Base-by-base conservation (phyloP, 2,329 filamentous ascomycete genomes). In the Alternaria longipes region DNA sequence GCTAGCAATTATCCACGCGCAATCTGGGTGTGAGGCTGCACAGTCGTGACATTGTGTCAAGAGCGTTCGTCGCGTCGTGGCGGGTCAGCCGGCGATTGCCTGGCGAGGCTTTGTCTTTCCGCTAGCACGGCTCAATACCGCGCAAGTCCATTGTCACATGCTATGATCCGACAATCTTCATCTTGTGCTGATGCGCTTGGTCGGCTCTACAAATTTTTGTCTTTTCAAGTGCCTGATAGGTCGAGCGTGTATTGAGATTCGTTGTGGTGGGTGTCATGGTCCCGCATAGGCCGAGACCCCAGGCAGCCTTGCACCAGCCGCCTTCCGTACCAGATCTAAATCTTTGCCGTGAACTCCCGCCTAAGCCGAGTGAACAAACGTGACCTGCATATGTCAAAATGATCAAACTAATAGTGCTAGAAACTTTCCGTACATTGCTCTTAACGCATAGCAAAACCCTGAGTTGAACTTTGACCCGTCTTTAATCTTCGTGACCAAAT, bases 331-430 rank as follows among this genome's bases (percentile, higher is more conserved):
- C 30, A 20, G 30, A 36, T 32, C 30, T 38, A n/a, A 9, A 24
- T 20, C 28, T 54, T 63, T 62, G 59, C 65, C 67, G 67, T 57
- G 30, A 55, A 54, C 30, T 58, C 50, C 64, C 64, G 64, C 61
- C 46, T 68, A 63, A 68, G 63, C 67, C 67, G 67, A 68, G 54
- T 58, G 46, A 50, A 14, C 9, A 51, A 63, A 64, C 41, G 50
- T 59, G 45, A 61, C 8, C 20, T 34, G 34, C 30, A 41, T 30
- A 24, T 36, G 34, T 38, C 20, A 14, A 22, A 11, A 38, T 24
- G 14, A 8, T 18, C 20, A 4, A 18, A 50, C 9, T 36, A 11
- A 18, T 38, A 38, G 16, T n/a, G 16, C 34, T 8, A 18, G 16
- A 38, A n/a, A 8, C 34, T 38, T 4, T 3, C 8, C 12, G 8